These are phyloP conservation scores for Trichoderma virens DNA, from an alignment of 495 filamentous ascomycete species.

Conservation along the genomic window DNA sequence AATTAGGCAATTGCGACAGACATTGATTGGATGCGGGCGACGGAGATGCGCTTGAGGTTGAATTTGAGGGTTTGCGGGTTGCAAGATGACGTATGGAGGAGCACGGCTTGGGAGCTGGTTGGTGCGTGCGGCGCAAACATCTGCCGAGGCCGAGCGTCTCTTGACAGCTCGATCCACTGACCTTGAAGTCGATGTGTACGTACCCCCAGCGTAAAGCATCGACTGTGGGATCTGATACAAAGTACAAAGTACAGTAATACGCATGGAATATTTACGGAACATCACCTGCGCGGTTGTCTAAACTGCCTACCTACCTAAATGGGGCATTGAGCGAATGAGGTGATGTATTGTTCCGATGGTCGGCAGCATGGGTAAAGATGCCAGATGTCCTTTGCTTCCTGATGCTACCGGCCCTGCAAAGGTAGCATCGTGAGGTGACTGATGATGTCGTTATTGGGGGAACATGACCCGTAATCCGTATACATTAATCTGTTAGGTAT, in stretches of 20 bases:
- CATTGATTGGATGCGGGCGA: conserved; percentile 2
- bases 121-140: not conserved
- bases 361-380: conserved; percentile 3
- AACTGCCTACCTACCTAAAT: not conserved
- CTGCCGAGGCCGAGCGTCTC: not conserved
- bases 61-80: not conserved
- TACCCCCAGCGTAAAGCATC: too few relatives aligned
- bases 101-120: not conserved
- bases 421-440: not conserved
- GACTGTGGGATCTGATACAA: too few relatives aligned
- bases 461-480: too few relatives aligned
- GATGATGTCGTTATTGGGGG: too few relatives aligned
- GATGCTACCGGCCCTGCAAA: not conserved
- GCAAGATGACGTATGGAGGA: not conserved
- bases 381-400: conserved; percentile 1
- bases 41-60: not conserved
- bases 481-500: too few relatives aligned
- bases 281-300: not conserved
- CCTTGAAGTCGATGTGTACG: not conserved
- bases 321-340: not conserved
- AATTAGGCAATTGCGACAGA: not conserved
- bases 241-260: too few relatives aligned
- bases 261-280: too few relatives aligned
- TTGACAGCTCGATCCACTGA: not conserved
- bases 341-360: not conserved